Evolutionary conservation across 345 rosid genomes (phyloP).

Genomic region (Acer yangbiense): DNA sequence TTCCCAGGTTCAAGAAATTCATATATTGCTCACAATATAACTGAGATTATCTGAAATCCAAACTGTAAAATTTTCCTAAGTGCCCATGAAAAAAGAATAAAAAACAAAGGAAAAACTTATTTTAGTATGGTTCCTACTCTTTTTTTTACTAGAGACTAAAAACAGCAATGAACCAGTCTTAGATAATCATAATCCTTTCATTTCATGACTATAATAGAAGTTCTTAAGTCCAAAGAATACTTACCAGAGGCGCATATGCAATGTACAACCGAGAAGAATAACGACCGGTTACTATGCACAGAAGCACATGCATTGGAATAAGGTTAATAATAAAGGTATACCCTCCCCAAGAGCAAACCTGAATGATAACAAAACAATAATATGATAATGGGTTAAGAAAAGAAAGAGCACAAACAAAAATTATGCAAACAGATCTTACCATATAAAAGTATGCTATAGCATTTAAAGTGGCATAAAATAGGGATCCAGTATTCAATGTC

Average conservation of each 20-base stretch:
- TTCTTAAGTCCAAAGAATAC: conserved; percentile 25
- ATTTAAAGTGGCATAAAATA: conserved; percentile 94
- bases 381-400: conserved; percentile 3
- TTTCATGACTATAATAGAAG: conserved; percentile 15
- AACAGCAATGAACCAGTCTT: conserved; percentile 1
- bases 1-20: neutral
- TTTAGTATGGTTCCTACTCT: neutral
- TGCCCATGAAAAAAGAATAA: neutral
- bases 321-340: conserved; percentile 97
- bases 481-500: conserved; percentile 96
- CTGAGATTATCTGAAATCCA: neutral
- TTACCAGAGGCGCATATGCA: conserved; percentile 97
- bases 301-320: conserved; percentile 95
- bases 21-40: neutral
- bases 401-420: conserved; percentile 18
- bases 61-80: neutral
- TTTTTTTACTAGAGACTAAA: neutral
- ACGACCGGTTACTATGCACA: conserved; percentile 94
- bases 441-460: conserved; percentile 83
- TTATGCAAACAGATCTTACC: conserved; percentile 43
- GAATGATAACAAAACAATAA: conserved; percentile 25
- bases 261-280: conserved; percentile 88
- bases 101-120: neutral
- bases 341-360: conserved; percentile 99
- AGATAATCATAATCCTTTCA: conserved; percentile 4